phyloP scores from a whole-genome alignment of 495 filamentous ascomycete species.

The Neurospora intermedia region DNA sequence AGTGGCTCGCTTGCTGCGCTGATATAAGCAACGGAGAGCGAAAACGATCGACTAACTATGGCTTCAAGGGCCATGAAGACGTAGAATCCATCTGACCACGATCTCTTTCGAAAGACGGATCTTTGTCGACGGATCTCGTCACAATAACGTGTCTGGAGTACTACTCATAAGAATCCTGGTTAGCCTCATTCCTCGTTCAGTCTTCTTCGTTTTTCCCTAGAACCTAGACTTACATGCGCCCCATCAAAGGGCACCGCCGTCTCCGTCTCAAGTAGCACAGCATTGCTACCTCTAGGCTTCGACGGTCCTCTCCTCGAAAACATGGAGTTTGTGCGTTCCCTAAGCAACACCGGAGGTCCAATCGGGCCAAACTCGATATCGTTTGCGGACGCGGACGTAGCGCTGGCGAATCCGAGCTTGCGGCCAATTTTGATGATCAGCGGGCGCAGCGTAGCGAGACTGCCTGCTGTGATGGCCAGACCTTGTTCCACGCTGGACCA shows the following conservation, averaged over 20 bases:
- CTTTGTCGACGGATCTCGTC: not conserved
- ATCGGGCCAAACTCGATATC: not conserved
- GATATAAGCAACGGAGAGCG: not conserved
- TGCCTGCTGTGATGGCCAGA: conserved; percentile 24
- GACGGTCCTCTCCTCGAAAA: not conserved
- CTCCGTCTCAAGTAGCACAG: not conserved
- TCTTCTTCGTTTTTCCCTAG: not conserved
- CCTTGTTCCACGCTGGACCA: conserved; percentile 23
- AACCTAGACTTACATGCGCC: not conserved
- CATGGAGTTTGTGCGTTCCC: not conserved
- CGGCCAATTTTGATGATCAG: conserved; percentile 6
- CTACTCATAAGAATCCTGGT: not conserved
- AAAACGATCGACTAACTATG: not conserved
- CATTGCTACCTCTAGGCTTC: not conserved
- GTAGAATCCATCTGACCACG: not conserved
- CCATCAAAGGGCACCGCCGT: not conserved
- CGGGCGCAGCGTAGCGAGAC: conserved; percentile 20
- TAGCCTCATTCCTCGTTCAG: not conserved
- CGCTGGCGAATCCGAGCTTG: not conserved
- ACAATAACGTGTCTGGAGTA: not conserved
- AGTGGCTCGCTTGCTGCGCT: not conserved
- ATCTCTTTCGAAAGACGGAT: not conserved
- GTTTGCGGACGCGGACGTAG: not conserved
- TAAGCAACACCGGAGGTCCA: not conserved
- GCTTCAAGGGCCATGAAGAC: not conserved